Percentiles rank a stretch among this genome's conserved stretches.
phyloP scores from a whole-genome alignment of 139 green algal species.

The Chlorella sp. region DNA sequence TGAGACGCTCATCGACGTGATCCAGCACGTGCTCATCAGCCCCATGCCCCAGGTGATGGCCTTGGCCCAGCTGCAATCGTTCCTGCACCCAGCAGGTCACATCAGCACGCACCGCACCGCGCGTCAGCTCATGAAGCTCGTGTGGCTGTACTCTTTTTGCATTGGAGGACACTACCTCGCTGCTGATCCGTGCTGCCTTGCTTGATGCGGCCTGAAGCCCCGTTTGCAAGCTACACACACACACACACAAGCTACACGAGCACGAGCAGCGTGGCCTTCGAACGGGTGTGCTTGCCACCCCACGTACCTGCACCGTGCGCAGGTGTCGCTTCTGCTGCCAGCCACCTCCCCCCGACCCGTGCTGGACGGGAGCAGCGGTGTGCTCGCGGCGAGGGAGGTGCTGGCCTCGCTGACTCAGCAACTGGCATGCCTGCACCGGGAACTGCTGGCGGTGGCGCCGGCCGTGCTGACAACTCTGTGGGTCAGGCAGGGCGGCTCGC shows the following conservation, averaged over 20 bases:
- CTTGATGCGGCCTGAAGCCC: too few relatives aligned
- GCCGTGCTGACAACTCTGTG: neutral
- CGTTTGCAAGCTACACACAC: too few relatives aligned
- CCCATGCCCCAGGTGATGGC: slow-evolving; percentile 13
- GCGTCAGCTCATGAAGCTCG: too few relatives aligned
- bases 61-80: neutral
- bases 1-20: slow-evolving; percentile 54
- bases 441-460: neutral
- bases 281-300: too few relatives aligned
- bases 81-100: neutral
- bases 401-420: neutral
- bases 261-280: too few relatives aligned
- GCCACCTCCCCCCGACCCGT: too few relatives aligned
- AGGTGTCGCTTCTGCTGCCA: neutral
- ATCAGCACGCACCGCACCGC: too few relatives aligned
- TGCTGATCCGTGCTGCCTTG: too few relatives aligned
- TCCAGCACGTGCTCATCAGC: slow-evolving; percentile 23
- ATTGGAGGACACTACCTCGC: too few relatives aligned
- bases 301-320: too few relatives aligned
- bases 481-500: neutral
- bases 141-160: too few relatives aligned
- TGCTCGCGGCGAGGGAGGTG: neutral
- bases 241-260: too few relatives aligned
- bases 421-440: neutral
- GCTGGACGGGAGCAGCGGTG: neutral